Evolutionary conservation across 345 rosid genomes (phyloP).

Genomic region (Ceriops decandra): DNA sequence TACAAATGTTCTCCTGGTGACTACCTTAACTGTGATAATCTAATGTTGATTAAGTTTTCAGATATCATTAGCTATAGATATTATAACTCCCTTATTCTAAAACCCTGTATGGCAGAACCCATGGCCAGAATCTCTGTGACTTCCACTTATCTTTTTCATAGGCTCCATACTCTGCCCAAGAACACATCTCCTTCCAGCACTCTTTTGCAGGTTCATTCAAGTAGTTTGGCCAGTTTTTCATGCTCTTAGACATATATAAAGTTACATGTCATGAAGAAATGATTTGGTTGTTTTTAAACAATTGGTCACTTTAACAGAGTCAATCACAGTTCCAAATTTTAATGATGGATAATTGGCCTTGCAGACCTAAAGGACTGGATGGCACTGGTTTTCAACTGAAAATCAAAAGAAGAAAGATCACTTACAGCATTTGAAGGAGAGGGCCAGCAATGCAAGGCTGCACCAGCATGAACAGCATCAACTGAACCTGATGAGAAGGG

Average conservation of each 20-base stretch:
- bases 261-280: not conserved
- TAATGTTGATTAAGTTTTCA: not conserved
- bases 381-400: not conserved
- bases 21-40: not conserved
- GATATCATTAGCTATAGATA: not conserved
- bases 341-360: not conserved
- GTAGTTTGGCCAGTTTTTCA: not conserved
- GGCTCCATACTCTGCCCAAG: not conserved
- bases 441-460: slow-evolving; percentile 96
- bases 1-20: not conserved
- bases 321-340: not conserved
- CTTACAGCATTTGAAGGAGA: slow-evolving; percentile 90
- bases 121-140: not conserved
- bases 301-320: no score
- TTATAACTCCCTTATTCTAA: not conserved
- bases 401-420: slow-evolving; percentile 6
- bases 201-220: not conserved
- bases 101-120: not conserved
- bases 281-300: no score
- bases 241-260: not conserved
- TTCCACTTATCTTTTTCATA: not conserved
- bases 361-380: slow-evolving; percentile 3
- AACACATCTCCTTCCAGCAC: not conserved
- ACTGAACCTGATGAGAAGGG: slow-evolving; percentile 77
- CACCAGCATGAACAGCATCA: slow-evolving; percentile 95